These are phyloP conservation scores for Leccinum pellstonianum DNA, from an alignment of 768 basidiomycete species.

Conservation along the genomic window DNA sequence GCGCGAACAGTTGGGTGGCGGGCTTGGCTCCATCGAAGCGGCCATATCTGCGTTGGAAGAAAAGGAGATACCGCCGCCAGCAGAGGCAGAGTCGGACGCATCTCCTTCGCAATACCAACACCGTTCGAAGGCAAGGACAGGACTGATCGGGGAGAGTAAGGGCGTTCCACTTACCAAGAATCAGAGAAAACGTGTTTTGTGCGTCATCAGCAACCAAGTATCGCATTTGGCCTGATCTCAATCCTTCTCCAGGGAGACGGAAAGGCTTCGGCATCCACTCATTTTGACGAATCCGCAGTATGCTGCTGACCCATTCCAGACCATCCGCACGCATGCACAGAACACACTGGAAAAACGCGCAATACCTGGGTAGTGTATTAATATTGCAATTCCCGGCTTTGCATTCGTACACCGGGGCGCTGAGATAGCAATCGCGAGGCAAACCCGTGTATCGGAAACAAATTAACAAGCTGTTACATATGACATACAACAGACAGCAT, in stretches of 20 bases:
- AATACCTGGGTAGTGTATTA: neutral
- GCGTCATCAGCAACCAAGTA: constrained; percentile 28
- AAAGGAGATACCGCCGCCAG: constrained; percentile 20
- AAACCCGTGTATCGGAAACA: neutral
- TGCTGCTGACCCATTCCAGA: constrained; percentile 67
- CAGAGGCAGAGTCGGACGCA: constrained; percentile 17
- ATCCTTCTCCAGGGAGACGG: constrained; percentile 48
- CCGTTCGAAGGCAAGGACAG: constrained; percentile 34
- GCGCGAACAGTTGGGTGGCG: constrained; percentile 55
- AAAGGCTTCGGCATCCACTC: constrained; percentile 67
- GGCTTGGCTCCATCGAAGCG: constrained; percentile 48
- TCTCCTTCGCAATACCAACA: constrained; percentile 16
- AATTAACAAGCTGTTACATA: constrained; percentile 26
- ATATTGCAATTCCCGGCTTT: neutral
- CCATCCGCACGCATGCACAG: constrained; percentile 75
- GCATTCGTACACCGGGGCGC: neutral
- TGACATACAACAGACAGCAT: constrained; percentile 15
- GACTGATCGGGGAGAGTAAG: constrained; percentile 70
- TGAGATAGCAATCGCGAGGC: neutral
- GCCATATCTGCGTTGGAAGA: constrained; percentile 57
- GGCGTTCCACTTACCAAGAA: constrained; percentile 53
- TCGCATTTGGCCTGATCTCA: neutral
- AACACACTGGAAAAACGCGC: constrained; percentile 68
- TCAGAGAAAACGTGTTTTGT: constrained; percentile 72
- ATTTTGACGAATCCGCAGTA: constrained; percentile 67